Percentiles rank a stretch among this genome's conserved stretches.
These are phyloP conservation scores for Nakazawaea sp. DNA, from an alignment of 805 yeast species.

Conservation along the genomic window DNA sequence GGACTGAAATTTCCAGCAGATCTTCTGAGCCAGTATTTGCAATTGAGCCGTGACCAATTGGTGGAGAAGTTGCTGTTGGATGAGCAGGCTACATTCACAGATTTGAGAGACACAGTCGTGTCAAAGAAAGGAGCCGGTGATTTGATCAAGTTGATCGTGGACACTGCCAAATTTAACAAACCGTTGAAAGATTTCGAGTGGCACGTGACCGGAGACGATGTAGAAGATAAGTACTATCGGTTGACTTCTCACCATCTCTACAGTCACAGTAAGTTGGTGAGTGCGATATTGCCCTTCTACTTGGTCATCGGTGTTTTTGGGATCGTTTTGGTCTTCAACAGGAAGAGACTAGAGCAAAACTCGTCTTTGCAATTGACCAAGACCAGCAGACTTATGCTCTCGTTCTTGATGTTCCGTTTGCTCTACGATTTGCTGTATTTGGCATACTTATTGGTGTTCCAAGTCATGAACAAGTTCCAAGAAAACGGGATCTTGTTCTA, in stretches of 20 bases:
- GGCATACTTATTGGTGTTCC: slow-evolving; percentile 1
- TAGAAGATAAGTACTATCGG: not conserved
- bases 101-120: slow-evolving; percentile 2
- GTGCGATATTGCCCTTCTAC: slow-evolving; percentile 6
- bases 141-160: slow-evolving; percentile 1
- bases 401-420: slow-evolving; percentile 6
- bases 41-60: not conserved
- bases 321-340: not conserved
- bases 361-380: slow-evolving; percentile 1
- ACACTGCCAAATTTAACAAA: not conserved
- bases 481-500: not conserved
- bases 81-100: not conserved
- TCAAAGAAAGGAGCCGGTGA: not conserved
- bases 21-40: slow-evolving; percentile 2
- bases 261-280: slow-evolving; percentile 5
- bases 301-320: not conserved
- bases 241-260: slow-evolving; percentile 3
- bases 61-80: not conserved
- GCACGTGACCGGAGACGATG: not conserved
- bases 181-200: slow-evolving; percentile 1
- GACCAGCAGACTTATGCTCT: slow-evolving; percentile 1
- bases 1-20: too few species aligned
- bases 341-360: not conserved
- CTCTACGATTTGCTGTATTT: slow-evolving; percentile 3
- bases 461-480: slow-evolving; percentile 4